Evolutionary conservation across 2,329 filamentous ascomycete species (phyloP), one percentile per base, ranked within the genome.

Genomic region (Rugonectria rugulosa): DNA sequence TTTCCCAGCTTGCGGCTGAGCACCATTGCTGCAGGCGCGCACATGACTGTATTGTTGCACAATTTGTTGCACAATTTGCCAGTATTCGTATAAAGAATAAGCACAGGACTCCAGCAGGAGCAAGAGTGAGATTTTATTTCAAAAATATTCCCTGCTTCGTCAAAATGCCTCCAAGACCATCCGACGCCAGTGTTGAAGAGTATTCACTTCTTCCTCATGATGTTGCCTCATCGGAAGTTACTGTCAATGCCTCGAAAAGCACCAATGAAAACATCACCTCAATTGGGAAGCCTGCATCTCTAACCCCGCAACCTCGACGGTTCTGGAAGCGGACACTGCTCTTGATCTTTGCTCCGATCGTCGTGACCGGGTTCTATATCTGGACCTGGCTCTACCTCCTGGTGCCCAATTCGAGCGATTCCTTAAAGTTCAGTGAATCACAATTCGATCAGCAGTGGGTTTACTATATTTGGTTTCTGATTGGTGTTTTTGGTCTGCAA

Each of bases 391-490:
- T 4, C 3, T 10, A n/a, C 27, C 27, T 31, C 27, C 11, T 31
- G 11, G n/a, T 12, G 7, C 27, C 27, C 3, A 11, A 10, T n/a
- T 31, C 27, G 27, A 31, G n/a, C 27, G 27, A 31, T 8, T 31
- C 11, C 11, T 31, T 31, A 10, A 31, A 31, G n/a, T 31, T 12
- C 27, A 31, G 27, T n/a, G 7, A 31, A 4, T 31, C 11, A 4
- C 11, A n/a, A 3, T 31, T 12, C 27, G 27, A 31, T 8, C 27
- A 31, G 27, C 27, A 31, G n/a, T 43, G 41, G 24, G 34, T 61
- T 5, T 63, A 44, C 27, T 63, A 57, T 17, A 48, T 50, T 10
- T 63, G 58, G 58, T 63, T 63, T 41, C 44, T 63, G 38, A 42
- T 63, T 34, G 60, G 60, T 38, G 58, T 63, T 11, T 59, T 63